phyloP scores from a whole-genome alignment of 2,329 filamentous ascomycete species.

The Biscogniauxia mediterranea region DNA sequence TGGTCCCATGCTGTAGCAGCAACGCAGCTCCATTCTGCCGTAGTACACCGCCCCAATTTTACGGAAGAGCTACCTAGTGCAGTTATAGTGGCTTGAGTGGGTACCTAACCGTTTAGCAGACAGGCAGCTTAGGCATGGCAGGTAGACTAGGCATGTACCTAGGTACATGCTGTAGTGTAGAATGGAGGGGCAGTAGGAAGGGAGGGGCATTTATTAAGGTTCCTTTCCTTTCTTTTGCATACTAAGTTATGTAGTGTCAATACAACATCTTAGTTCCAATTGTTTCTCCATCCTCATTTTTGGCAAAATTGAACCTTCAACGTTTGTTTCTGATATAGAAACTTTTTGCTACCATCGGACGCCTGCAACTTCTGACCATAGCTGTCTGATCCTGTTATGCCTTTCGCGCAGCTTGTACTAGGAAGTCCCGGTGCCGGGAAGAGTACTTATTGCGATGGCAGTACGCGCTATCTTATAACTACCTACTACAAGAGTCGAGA shows the following conservation, averaged over 20 bases:
- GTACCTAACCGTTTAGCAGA: too few relatives aligned
- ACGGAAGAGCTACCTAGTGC: too few relatives aligned
- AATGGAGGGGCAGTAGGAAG: background rate
- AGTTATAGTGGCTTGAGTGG: too few relatives aligned
- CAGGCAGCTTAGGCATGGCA: too few relatives aligned
- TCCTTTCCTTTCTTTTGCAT: background rate
- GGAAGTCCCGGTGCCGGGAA: slow-evolving; percentile 96
- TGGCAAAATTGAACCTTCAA: background rate
- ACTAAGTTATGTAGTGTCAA: too few relatives aligned
- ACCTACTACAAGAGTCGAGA: background rate
- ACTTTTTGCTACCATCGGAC: background rate
- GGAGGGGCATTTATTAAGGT: background rate
- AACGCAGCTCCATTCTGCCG: background rate
- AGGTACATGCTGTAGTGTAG: too few relatives aligned
- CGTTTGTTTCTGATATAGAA: background rate
- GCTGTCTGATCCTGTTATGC: slow-evolving; percentile 40
- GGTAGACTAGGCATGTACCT: too few relatives aligned
- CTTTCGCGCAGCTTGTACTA: slow-evolving; percentile 75
- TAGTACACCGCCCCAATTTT: background rate
- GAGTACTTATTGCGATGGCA: slow-evolving; percentile 97
- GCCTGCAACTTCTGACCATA: too few relatives aligned
- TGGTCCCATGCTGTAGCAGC: background rate
- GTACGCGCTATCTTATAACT: slow-evolving; percentile 42
- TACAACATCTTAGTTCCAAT: too few relatives aligned
- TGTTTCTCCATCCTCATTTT: background rate